Evolutionary conservation across 2,329 filamentous ascomycete species (phyloP).

Genomic region (Didymella sp.): DNA sequence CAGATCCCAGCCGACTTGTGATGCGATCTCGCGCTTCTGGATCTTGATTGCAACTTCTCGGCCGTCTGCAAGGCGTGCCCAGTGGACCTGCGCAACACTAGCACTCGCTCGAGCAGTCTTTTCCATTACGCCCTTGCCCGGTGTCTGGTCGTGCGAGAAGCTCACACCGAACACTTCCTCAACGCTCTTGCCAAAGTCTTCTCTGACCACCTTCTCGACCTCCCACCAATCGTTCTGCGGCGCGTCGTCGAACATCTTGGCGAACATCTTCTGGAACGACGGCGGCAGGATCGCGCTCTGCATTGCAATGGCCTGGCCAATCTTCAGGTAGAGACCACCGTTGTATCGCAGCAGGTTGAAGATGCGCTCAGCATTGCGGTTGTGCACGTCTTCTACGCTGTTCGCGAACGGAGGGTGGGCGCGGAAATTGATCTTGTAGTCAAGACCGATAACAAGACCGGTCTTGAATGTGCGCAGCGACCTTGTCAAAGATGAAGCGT

Average conservation of each 20-base stretch:
- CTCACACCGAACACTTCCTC: constrained; percentile 94
- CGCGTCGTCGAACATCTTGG: constrained; percentile 96
- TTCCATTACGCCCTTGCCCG: constrained; percentile 71
- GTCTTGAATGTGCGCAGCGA: constrained; percentile 81
- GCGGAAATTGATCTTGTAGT: constrained; percentile 97
- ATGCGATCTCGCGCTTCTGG: constrained; percentile 91
- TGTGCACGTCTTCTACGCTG: constrained; percentile 78
- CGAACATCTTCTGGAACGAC: constrained; percentile 96
- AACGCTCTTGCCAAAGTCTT: constrained; percentile 83
- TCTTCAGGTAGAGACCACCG: constrained; percentile 95
- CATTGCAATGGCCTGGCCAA: constrained; percentile 98
- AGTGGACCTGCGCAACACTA: constrained; percentile 96
- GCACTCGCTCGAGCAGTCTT: constrained; percentile 78
- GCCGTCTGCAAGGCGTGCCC: constrained; percentile 85
- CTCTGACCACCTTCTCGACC: constrained; percentile 80
- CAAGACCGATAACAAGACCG: constrained; percentile 80
- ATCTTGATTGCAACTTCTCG: constrained; percentile 94
- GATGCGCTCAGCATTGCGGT: constrained; percentile 81
- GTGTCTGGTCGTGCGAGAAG: constrained; percentile 66
- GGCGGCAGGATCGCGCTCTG: constrained; percentile 92
- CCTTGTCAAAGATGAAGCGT: constrained; percentile 79
- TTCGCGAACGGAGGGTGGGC: constrained; percentile 76
- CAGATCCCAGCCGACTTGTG: constrained; percentile 91
- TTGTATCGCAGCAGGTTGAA: constrained; percentile 83
- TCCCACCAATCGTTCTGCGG: constrained; percentile 90